Evolutionary conservation across 2,329 filamentous ascomycete species (phyloP), one percentile per base, ranked within the genome.

Genomic region (Arthrobotrys pseudoclavata): DNA sequence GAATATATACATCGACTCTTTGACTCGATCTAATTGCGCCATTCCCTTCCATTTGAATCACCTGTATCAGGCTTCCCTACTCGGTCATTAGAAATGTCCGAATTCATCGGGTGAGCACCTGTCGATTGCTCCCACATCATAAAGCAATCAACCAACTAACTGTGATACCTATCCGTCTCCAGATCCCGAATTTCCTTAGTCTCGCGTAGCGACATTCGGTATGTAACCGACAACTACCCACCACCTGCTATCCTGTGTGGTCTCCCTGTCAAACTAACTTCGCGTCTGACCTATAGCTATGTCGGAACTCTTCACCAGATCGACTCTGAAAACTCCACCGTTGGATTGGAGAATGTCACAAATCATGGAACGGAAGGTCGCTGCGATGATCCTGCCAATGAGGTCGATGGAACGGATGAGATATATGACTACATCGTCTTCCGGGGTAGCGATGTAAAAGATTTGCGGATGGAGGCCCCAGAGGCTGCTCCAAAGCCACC

Each of bases 381-480:
- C 80, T 91, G 91, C 83, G 89, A 88, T 80, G 90, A 91, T 81
- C 91, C 91, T 18, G 89, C 91, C 18, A 92, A 96, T 80, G 94
- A 97, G 85, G 92, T 97, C 74, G 86, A 91, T 42, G 89, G 93
- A 2, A 95, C 93, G 37, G 91, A 96, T 79, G 92, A 92, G 83
- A 89, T 97, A 82, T 99, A 97, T 86, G 96, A 98, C 84, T 98
- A 97, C 86, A 98, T 99, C 83, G 94, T 99, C 80, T 99, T 99
- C 85, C 91, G 95, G 78, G 96, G 96, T 81, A 97, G 93, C 84
- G 96, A 99, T 86, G 96, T 99, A 83, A 99, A 99, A 86, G 96
- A 99, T 84, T 88, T 99, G 82, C 92, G 93, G 82, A 95, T 99
- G 82, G 94, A 97, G 82, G 92, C 97, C 82, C 89, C 91, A 53